Evolutionary conservation across 495 filamentous ascomycete genomes (phyloP).

Genomic region (Xylaria cubensis): DNA sequence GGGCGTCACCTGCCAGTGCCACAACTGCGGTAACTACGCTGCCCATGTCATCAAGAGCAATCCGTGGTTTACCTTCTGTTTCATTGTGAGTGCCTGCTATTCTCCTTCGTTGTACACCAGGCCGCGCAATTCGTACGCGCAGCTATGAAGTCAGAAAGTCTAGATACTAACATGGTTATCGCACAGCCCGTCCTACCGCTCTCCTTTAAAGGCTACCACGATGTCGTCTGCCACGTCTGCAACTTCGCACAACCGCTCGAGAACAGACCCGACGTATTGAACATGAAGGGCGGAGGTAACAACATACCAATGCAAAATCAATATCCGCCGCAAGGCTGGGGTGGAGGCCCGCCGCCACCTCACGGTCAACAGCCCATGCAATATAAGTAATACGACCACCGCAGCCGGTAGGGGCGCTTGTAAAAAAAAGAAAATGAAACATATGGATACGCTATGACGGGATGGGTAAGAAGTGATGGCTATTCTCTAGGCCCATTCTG

Average conservation of each 20-base stretch:
- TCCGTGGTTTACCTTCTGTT: constrained; percentile 67
- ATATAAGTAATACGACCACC: constrained; percentile 32
- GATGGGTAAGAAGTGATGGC: not conserved
- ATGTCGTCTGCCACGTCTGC: constrained; percentile 61
- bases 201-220: constrained; percentile 61
- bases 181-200: constrained; percentile 60
- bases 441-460: not conserved
- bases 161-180: constrained; percentile 25
- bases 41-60: constrained; percentile 59
- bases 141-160: not conserved
- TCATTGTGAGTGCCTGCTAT: constrained; percentile 51
- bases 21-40: constrained; percentile 63
- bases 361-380: constrained; percentile 46
- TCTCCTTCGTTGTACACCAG: not conserved
- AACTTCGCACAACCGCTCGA: constrained; percentile 62
- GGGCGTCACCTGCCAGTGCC: constrained; percentile 59
- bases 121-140: not conserved
- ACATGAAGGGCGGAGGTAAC: constrained; percentile 48
- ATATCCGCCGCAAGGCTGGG: constrained; percentile 30
- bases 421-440: constrained; percentile 8
- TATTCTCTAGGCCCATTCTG: not conserved
- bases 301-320: constrained; percentile 55
- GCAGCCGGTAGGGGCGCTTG: too few species aligned
- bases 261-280: constrained; percentile 58
- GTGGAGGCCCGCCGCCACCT: constrained; percentile 31